Evolutionary conservation across 345 rosid genomes (phyloP).

Genomic region (Corchorus olitorius): DNA sequence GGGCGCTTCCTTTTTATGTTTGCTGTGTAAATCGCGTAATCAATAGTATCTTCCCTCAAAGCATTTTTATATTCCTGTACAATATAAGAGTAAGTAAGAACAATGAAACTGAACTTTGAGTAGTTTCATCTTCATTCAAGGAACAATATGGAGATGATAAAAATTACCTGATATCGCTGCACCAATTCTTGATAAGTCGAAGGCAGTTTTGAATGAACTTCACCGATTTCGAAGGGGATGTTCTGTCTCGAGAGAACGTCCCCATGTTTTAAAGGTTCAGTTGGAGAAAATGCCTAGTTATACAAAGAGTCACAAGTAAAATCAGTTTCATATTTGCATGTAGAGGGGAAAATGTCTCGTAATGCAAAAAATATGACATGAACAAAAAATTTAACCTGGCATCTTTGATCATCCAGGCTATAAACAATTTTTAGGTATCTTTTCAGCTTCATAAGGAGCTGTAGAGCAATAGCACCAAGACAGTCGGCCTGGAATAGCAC

Average conservation of each 20-base stretch:
- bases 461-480: constrained; percentile 74
- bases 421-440: constrained; percentile 86
- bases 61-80: constrained; percentile 86
- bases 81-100: constrained; percentile 3
- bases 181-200: constrained; percentile 66
- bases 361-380: background rate
- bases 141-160: background rate
- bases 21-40: constrained; percentile 77
- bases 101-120: background rate
- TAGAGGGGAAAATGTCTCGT: background rate
- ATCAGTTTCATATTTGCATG: background rate
- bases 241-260: constrained; percentile 77
- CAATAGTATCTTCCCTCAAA: constrained; percentile 80
- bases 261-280: constrained; percentile 72
- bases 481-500: constrained; percentile 61
- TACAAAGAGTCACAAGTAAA: background rate
- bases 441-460: constrained; percentile 93
- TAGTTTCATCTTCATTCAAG: background rate
- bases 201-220: constrained; percentile 52
- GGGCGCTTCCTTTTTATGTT: constrained; percentile 85
- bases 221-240: constrained; percentile 65
- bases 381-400: constrained; percentile 66
- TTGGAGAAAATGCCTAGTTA: constrained; percentile 89
- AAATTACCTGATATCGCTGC: constrained; percentile 76
- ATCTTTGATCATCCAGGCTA: constrained; percentile 83